phyloP scores from a whole-genome alignment of 2,329 filamentous ascomycete species.

The Thielaviopsis populi region DNA sequence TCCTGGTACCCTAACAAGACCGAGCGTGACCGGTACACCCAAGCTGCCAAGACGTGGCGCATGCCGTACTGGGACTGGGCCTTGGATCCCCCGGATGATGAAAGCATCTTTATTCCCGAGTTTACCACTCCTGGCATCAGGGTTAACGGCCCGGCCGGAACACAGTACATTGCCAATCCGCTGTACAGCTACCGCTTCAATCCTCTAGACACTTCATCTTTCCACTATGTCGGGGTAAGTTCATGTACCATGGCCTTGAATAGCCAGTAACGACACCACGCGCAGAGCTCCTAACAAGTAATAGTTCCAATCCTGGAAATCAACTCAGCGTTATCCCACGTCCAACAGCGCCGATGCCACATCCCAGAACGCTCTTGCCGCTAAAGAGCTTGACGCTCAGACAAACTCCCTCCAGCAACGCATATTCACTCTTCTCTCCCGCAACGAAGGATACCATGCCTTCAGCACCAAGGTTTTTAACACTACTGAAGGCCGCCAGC shows the following conservation, averaged over 20 bases:
- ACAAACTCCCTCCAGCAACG: slow-evolving; percentile 43
- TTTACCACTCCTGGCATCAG: slow-evolving; percentile 36
- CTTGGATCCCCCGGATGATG: slow-evolving; percentile 31
- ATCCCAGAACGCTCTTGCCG: slow-evolving; percentile 46
- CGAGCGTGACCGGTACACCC: slow-evolving; percentile 34
- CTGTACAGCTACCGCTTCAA: slow-evolving; percentile 46
- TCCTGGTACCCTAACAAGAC: slow-evolving; percentile 32
- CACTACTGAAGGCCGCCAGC: slow-evolving; percentile 30
- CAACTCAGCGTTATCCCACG: slow-evolving; percentile 44
- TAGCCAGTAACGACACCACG: background rate
- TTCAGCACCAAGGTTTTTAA: slow-evolving; percentile 57
- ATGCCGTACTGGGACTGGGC: slow-evolving; percentile 49
- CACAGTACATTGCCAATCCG: slow-evolving; percentile 44
- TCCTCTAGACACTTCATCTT: slow-evolving; percentile 41
- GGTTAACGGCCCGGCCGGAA: slow-evolving; percentile 41
- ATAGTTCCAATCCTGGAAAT: slow-evolving; percentile 43
- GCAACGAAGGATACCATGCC: slow-evolving; percentile 49
- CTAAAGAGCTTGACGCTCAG: slow-evolving; percentile 36
- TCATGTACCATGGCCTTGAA: background rate
- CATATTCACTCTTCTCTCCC: slow-evolving; percentile 51
- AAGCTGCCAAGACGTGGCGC: slow-evolving; percentile 36
- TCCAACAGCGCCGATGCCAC: slow-evolving; percentile 21
- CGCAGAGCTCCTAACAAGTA: slow-evolving; percentile 12
- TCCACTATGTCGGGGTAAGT: slow-evolving; percentile 46
- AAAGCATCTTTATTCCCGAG: slow-evolving; percentile 32